These are phyloP conservation scores for Iris macrosiphon DNA, from an alignment of 106 monocot genomes.

Conservation along the genomic window DNA sequence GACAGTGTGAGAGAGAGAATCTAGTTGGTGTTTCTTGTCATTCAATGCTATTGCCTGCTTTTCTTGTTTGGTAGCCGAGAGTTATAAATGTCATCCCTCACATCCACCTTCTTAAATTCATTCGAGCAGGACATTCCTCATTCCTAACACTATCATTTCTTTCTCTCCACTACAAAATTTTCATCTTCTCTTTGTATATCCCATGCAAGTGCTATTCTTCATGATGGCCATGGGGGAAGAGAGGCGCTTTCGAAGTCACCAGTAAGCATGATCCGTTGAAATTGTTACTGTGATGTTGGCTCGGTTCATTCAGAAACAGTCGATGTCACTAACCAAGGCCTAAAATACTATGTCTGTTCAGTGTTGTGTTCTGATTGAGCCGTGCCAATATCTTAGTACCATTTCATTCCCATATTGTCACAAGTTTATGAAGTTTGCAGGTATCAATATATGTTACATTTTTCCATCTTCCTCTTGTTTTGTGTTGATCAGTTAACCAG, in stretches of 20 bases:
- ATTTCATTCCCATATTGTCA: no score
- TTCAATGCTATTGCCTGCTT: constrained; percentile 69
- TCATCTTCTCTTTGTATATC: constrained; percentile 2
- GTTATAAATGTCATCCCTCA: constrained; percentile 47
- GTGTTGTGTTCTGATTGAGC: constrained; percentile 78
- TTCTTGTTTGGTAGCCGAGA: constrained; percentile 47
- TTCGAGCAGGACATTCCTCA: constrained; percentile 36
- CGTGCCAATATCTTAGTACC: constrained; percentile 99
- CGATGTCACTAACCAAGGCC: background rate
- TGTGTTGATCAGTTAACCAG: no score
- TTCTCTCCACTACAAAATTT: background rate
- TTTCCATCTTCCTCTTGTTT: no score
- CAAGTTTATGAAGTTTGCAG: no score
- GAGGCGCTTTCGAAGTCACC: no score
- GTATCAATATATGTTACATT: no score
- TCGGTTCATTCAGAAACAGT: constrained; percentile 77
- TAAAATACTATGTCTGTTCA: background rate
- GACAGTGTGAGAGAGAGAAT: background rate
- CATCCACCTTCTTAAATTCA: constrained; percentile 44
- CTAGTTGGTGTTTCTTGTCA: constrained; percentile 11
- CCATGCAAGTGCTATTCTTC: no score
- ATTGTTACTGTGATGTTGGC: constrained; percentile 80
- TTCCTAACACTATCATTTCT: constrained; percentile 3
- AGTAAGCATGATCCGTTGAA: constrained; percentile 34
- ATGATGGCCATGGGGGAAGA: no score